Evolutionary conservation across 768 basidiomycete genomes (phyloP).

Genomic region (Erythrobasidium yunnanense): DNA sequence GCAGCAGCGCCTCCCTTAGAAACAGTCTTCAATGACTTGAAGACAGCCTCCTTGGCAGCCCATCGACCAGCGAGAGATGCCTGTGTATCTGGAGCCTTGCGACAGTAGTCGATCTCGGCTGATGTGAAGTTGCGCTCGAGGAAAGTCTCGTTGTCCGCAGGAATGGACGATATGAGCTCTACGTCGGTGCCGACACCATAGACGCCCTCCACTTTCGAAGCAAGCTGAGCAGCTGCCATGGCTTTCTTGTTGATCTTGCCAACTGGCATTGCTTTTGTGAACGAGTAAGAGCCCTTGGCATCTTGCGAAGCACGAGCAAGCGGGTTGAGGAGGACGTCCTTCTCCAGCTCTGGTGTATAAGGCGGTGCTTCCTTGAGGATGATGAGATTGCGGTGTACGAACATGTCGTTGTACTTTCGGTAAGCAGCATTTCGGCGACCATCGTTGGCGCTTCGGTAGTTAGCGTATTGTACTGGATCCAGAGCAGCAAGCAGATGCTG

Average conservation of each 20-base stretch:
- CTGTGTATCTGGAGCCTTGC: conserved; percentile 65
- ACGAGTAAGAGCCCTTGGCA: conserved; percentile 75
- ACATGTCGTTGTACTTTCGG: conserved; percentile 37
- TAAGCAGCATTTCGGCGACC: conserved; percentile 58
- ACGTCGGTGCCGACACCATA: conserved; percentile 35
- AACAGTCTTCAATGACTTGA: conserved; percentile 83
- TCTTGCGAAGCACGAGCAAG: conserved; percentile 72
- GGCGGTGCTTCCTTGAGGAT: conserved; percentile 12
- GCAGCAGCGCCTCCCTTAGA: conserved; percentile 85
- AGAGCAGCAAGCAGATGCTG: conserved; percentile 78
- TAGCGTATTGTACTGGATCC: conserved; percentile 62
- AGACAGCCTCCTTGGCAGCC: conserved; percentile 82
- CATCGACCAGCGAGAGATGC: conserved; percentile 94
- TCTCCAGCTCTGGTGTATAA: conserved; percentile 74
- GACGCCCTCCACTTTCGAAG: conserved; percentile 27
- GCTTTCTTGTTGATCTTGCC: conserved; percentile 22
- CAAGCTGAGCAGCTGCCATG: conserved; percentile 13
- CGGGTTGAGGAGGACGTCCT: conserved; percentile 77
- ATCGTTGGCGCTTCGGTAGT: conserved; percentile 62
- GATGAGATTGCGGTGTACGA: conserved; percentile 22
- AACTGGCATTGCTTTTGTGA: conserved; percentile 48
- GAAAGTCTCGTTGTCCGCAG: conserved; percentile 77
- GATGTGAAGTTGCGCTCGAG: conserved; percentile 85
- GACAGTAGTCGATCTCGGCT: conserved; percentile 75
- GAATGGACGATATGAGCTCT: conserved; percentile 73